Evolutionary conservation across 2,329 filamentous ascomycete genomes (phyloP).

Genomic region (Cercospora brassicicola): DNA sequence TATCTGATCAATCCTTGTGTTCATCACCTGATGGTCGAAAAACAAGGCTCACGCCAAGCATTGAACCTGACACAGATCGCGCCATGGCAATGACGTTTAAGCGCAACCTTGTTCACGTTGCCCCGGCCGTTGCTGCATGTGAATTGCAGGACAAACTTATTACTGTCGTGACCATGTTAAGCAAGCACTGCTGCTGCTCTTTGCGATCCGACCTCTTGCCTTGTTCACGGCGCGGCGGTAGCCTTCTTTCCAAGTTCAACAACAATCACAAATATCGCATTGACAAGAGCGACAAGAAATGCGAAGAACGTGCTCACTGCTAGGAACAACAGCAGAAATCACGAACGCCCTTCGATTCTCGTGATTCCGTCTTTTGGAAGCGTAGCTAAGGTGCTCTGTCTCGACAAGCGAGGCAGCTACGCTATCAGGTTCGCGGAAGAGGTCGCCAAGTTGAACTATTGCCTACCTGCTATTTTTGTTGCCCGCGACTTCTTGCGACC

Average conservation of each 20-base stretch:
- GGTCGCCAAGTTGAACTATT: too few relatives aligned
- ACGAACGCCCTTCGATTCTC: too few relatives aligned
- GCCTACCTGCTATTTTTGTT: too few relatives aligned
- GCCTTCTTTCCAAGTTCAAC: not conserved
- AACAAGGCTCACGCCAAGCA: not conserved
- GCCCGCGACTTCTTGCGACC: not conserved
- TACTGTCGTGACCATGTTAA: not conserved
- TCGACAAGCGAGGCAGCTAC: too few relatives aligned
- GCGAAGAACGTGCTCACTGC: not conserved
- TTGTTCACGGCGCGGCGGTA: not conserved
- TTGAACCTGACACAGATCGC: not conserved
- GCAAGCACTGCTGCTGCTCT: not conserved
- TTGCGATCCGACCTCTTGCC: not conserved
- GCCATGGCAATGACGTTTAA: not conserved
- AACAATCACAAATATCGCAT: not conserved
- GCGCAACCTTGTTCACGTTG: slow-evolving; percentile 4
- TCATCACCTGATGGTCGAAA: not conserved
- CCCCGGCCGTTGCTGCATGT: not conserved
- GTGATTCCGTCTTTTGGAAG: too few relatives aligned
- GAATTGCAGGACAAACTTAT: slow-evolving; percentile 1
- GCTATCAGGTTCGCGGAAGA: too few relatives aligned
- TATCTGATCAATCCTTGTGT: not conserved
- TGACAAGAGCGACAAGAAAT: not conserved
- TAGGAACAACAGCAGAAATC: too few relatives aligned
- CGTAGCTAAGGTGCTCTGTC: too few relatives aligned